A percentile compares a stretch with the other conserved stretches of the same genome.
Evolutionary conservation across 148 eudicot species (phyloP).

Genomic region (Vaccinium darrowii): DNA sequence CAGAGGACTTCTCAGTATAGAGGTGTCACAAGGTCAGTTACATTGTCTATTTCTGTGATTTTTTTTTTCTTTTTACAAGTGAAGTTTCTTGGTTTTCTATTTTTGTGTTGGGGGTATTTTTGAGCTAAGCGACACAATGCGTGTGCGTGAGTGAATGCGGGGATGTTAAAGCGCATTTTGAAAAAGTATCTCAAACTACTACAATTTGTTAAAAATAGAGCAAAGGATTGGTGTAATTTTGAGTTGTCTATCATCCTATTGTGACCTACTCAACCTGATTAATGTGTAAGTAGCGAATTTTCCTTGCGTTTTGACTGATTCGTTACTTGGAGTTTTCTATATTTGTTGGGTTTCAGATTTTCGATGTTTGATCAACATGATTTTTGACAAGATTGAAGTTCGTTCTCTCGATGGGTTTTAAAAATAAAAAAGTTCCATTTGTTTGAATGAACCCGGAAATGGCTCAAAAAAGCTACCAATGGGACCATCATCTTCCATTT

Average conservation of each 20-base stretch:
- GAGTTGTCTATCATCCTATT: neutral
- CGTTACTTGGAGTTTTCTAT: too few relatives aligned
- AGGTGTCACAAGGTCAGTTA: slow-evolving; percentile 82
- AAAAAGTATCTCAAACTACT: neutral
- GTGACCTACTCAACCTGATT: too few relatives aligned
- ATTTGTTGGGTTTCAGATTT: too few relatives aligned
- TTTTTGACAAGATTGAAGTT: too few relatives aligned
- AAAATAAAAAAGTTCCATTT: too few relatives aligned
- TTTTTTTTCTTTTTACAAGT: neutral
- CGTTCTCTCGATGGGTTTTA: too few relatives aligned
- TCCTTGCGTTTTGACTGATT: too few relatives aligned
- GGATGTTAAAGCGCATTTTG: neutral
- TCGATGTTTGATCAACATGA: too few relatives aligned
- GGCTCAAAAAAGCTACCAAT: too few relatives aligned
- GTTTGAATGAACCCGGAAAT: too few relatives aligned
- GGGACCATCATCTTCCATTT: too few relatives aligned
- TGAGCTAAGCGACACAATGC: neutral
- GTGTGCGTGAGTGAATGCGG: neutral
- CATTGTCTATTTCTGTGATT: neutral
- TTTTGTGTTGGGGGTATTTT: neutral
- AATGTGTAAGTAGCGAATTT: too few relatives aligned
- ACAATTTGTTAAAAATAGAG: neutral
- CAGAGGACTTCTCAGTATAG: slow-evolving; percentile 96
- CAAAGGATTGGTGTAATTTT: neutral
- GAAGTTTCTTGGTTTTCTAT: slow-evolving; percentile 1